Base-by-base conservation (phyloP, 257 asterid genomes). In the Rauvolfia tetraphylla region DNA sequence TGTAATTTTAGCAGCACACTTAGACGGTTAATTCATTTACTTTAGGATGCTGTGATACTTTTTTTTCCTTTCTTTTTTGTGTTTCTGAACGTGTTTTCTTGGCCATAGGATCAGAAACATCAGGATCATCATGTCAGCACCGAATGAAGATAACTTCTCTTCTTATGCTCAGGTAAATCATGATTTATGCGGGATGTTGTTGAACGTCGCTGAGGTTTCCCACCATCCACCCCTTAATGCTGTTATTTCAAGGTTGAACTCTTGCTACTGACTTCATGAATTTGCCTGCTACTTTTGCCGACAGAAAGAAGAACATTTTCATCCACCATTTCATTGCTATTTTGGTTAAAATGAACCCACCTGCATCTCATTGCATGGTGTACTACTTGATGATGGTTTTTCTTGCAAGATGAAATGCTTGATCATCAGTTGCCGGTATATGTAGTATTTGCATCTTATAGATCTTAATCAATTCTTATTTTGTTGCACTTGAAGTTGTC, bases 81-180 rank as follows among this genome's bases (percentile, higher is more conserved):
- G 57, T 75, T 33, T 25, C 53, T 77, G 39, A 53, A 12, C 20
- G 0, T 48, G 12, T 51, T 68, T 27, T 36, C 17, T 34, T 69
- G 71, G 57, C 53, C 14, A 20, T 20, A 74, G 71, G 74, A 62
- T 25, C 27, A 7, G 54, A 5, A 36, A 36, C 25, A 31, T 6
- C 25, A 36, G 36, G 5, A 31, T n/a, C 42, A 78, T 46, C 12
- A 80, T 89, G 93, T 83, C 91, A 41, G 61, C 87, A 53, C 68
- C 86, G 68, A 79, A 87, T 74, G 89, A 84, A 68, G 90, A 84
- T 65, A 87, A 72, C 59, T 33, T 80, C 57, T 79, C 84, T 58
- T 80, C 89, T 78, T 79, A 81, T 38, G 68, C 90, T 39, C 86
- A 90, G 95, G 97, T 92, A 83, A 72, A 79, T 51, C 49, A 54